Base-by-base conservation (phyloP, 129 eudicot genomes). In the Chrysanthemum makinoi region DNA sequence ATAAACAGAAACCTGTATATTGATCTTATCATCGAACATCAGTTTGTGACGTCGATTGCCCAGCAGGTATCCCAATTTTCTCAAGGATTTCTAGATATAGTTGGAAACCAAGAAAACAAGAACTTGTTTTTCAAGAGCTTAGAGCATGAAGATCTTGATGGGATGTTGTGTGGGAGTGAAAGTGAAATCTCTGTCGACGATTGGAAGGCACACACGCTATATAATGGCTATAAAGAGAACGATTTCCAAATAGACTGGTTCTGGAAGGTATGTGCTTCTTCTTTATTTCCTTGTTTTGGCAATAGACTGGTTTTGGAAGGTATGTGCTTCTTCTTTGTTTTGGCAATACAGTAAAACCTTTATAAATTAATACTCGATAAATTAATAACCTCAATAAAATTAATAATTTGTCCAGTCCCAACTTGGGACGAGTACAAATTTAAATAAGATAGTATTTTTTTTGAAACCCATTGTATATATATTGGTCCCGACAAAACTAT, bases 211-310 rank as follows among this genome's bases (percentile, higher is more conserved):
- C 96, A 92, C 77, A 92, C 95, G 4, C 84, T 81, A 0, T 92
- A 89, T 79, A 58, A 74, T 70, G 94, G 89, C 77, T 92, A 82
- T 75, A 54, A 77, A 61, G 83, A 83, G 20, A 79, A 84, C 4
- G 98, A 89, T 83, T 79, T 80, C 20, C 96, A 84, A 76, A 85
- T 92, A 76, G 3, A 39, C 39, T 92, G 98, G 98, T 89, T 91
- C 69, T 88, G 98, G 98, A 75, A 88, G 97, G 97, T 91, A 83
- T 66, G 73, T 76, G 20, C 44, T 47, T 53, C 9, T 13, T 52
- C 7, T 52, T 60, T 28, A 26, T 60, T 12, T 60, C 6, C 5
- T 24, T 60, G 7, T 15, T 33, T 24, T 33, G 6, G 39, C 39
- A 33, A 33, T 6, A n/a, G n/a, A n/a, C n/a, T n/a, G n/a, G n/a